These are phyloP conservation scores for Bathelium albidoporum DNA, from an alignment of 495 filamentous ascomycete species.

Conservation along the genomic window DNA sequence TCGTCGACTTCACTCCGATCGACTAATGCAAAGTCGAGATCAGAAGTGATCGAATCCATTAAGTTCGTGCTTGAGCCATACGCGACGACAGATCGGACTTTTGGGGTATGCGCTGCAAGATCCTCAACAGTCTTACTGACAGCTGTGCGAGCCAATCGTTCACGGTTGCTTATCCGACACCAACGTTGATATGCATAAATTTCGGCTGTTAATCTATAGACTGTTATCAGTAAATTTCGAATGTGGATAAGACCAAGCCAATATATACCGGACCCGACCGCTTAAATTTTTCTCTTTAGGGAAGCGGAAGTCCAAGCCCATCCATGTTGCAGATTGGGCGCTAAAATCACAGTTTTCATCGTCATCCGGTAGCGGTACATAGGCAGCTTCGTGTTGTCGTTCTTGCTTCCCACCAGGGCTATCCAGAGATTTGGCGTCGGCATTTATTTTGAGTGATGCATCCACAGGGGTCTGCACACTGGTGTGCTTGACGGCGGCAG, in stretches of 20 bases:
- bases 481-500: not conserved
- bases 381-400: not conserved
- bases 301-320: no score
- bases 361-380: not conserved
- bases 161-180: not conserved
- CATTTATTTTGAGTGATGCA: not conserved
- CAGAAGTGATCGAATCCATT: slow-evolving; percentile 41
- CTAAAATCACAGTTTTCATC: not conserved
- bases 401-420: no score
- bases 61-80: slow-evolving; percentile 47
- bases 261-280: not conserved
- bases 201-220: not conserved
- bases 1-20: slow-evolving; percentile 10
- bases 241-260: not conserved
- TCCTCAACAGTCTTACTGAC: slow-evolving; percentile 20
- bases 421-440: no score
- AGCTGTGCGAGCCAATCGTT: slow-evolving; percentile 1
- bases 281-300: not conserved
- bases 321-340: not conserved
- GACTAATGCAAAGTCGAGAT: slow-evolving; percentile 39
- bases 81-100: slow-evolving; percentile 20
- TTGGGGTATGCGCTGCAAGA: slow-evolving; percentile 19
- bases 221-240: not conserved
- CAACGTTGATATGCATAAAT: not conserved
- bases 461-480: not conserved